A percentile compares a stretch with the other conserved stretches of the same genome.
phyloP scores from a whole-genome alignment of 2,329 filamentous ascomycete genomes.

The Paraphaeosphaeria sporulosa region DNA sequence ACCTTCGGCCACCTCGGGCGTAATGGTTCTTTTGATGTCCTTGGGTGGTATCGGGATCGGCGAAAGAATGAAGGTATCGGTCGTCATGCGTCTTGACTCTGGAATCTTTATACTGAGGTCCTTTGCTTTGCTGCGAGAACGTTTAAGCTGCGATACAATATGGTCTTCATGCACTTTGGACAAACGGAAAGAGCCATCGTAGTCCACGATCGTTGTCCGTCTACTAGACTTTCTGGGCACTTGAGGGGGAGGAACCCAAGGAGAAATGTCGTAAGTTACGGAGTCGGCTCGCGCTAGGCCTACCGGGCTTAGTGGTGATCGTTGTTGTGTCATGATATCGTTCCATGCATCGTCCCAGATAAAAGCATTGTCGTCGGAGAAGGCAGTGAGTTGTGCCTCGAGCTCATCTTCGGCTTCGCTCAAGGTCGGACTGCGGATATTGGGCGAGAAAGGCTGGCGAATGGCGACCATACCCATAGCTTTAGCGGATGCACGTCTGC shows the following conservation, averaged over 20 bases:
- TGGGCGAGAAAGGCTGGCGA: constrained; percentile 15
- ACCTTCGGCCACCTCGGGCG: constrained; percentile 55
- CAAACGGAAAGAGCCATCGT: constrained; percentile 24
- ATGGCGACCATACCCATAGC: constrained; percentile 34
- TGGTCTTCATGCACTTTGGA: constrained; percentile 38
- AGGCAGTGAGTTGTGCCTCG: constrained; percentile 41
- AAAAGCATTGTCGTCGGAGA: constrained; percentile 37
- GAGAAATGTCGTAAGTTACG: constrained; percentile 14
- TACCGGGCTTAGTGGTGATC: constrained; percentile 16
- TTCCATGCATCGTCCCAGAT: constrained; percentile 31
- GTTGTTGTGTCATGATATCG: constrained; percentile 22
- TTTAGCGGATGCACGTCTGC: constrained; percentile 24
- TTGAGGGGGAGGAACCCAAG: constrained; percentile 35
- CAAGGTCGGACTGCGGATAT: constrained; percentile 52
- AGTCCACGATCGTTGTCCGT: constrained; percentile 37
- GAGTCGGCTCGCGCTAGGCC: constrained; percentile 22
- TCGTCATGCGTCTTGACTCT: constrained; percentile 25
- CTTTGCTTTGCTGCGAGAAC: constrained; percentile 25
- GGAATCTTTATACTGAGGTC: constrained; percentile 37
- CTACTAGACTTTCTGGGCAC: constrained; percentile 54
- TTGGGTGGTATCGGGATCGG: constrained; percentile 29
- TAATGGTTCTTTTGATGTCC: constrained; percentile 44
- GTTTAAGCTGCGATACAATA: constrained; percentile 40
- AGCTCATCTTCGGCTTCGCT: constrained; percentile 56
- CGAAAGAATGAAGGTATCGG: constrained; percentile 31